Percentiles rank a stretch among this genome's conserved stretches.
Conservation (phyloP, 345 rosid genomes). For the Eucalyptus cloeziana region DNA sequence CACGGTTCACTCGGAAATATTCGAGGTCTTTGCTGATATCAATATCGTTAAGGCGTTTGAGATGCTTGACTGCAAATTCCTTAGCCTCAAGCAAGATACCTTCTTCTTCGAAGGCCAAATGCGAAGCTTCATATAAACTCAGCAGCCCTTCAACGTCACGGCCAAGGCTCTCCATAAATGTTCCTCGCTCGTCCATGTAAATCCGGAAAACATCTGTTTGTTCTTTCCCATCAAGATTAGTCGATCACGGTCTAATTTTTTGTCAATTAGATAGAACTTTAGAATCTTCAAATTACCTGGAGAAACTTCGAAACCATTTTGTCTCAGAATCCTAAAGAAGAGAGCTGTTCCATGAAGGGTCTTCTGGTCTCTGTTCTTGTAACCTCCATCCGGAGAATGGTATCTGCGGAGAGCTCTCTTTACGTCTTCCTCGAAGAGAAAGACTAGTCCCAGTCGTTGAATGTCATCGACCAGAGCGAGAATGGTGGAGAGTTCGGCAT, state of each 20-base stretch:
- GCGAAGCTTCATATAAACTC: slow-evolving; percentile 31
- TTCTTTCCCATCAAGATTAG: neutral
- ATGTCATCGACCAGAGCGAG: slow-evolving; percentile 30
- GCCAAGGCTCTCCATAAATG: neutral
- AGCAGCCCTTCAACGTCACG: slow-evolving; percentile 14
- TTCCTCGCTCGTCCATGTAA: slow-evolving; percentile 5
- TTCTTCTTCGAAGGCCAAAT: slow-evolving; percentile 18
- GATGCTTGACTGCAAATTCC: neutral
- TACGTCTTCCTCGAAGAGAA: slow-evolving; percentile 19
- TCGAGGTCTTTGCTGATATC: neutral
- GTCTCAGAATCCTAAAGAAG: slow-evolving; percentile 29
- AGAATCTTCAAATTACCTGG: slow-evolving; percentile 8
- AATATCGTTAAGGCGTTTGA: neutral
- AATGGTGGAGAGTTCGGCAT: neutral
- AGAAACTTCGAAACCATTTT: slow-evolving; percentile 18
- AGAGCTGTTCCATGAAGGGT: slow-evolving; percentile 18
- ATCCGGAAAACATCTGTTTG: slow-evolving; percentile 10
- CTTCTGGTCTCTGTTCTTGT: neutral
- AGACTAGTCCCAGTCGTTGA: slow-evolving; percentile 19
- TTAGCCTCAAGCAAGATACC: slow-evolving; percentile 2
- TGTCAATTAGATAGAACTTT: neutral
- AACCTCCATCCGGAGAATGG: neutral
- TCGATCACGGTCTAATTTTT: neutral
- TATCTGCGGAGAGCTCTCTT: neutral
- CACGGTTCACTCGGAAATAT: neutral